These are phyloP conservation scores for Serendipita sp. DNA, from an alignment of 768 basidiomycete genomes.

Conservation along the genomic window DNA sequence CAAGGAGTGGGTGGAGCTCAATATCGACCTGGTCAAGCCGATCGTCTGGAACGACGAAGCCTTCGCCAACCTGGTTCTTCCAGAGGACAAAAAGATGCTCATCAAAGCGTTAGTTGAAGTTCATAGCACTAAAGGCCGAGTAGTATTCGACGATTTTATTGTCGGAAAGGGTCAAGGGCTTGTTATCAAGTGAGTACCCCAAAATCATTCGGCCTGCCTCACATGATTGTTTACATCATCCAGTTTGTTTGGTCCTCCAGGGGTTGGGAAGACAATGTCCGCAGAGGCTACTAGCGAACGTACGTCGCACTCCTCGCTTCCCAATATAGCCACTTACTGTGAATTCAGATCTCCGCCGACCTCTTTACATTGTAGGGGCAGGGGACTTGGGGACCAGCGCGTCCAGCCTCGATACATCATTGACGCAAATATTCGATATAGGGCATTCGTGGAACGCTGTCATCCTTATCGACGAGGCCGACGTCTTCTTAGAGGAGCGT, in stretches of 20 bases:
- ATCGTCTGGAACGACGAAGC: conserved; percentile 44
- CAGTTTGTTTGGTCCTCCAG: conserved; percentile 25
- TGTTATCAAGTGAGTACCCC: conserved; percentile 25
- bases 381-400: conserved; percentile 22
- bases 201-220: neutral
- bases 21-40: conserved; percentile 34
- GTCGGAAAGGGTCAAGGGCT: conserved; percentile 48
- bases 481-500: conserved; percentile 58
- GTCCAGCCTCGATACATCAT: conserved; percentile 17
- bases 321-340: neutral
- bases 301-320: conserved; percentile 11
- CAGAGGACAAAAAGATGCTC: conserved; percentile 33
- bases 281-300: conserved; percentile 24
- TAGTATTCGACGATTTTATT: conserved; percentile 39
- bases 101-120: conserved; percentile 42
- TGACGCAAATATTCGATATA: conserved; percentile 20
- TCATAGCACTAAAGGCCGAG: conserved; percentile 31
- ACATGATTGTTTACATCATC: neutral
- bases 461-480: conserved; percentile 29
- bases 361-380: conserved; percentile 22
- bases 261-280: conserved; percentile 31
- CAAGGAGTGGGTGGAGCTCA: conserved; percentile 50
- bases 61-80: conserved; percentile 44
- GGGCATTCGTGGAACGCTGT: conserved; percentile 22
- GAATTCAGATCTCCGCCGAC: conserved; percentile 13